These are phyloP conservation scores for grape (Vitis vinifera) DNA, from an alignment of 164 flowering plant species.

Conservation along the genomic window ASM3070453v1 NC_081810.1:21562001-21562500, in stretches of 20 bases:
- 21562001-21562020: conserved; percentile 9
- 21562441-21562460: too few relatives aligned
- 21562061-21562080: conserved; percentile 94
- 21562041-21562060: conserved; percentile 95
- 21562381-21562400: neutral
- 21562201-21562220: conserved; percentile 66
- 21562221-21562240: conserved; percentile 92
- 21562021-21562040: conserved; percentile 6
- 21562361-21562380: neutral
- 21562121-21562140: conserved; percentile 72
- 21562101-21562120: conserved; percentile 80
- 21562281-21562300: conserved; percentile 86
- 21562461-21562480: too few relatives aligned
- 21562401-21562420: too few relatives aligned
- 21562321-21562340: neutral
- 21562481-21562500: too few relatives aligned
- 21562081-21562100: conserved; percentile 97
- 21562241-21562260: conserved; percentile 96
- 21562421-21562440: too few relatives aligned
- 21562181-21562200: neutral
- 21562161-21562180: too few relatives aligned
- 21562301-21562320: conserved; percentile 46
- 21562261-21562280: conserved; percentile 93
- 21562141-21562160: neutral
- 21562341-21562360: too few relatives aligned